phyloP scores from a whole-genome alignment of 2,329 filamentous ascomycete genomes.

The Dothiorella sarmentorum region DNA sequence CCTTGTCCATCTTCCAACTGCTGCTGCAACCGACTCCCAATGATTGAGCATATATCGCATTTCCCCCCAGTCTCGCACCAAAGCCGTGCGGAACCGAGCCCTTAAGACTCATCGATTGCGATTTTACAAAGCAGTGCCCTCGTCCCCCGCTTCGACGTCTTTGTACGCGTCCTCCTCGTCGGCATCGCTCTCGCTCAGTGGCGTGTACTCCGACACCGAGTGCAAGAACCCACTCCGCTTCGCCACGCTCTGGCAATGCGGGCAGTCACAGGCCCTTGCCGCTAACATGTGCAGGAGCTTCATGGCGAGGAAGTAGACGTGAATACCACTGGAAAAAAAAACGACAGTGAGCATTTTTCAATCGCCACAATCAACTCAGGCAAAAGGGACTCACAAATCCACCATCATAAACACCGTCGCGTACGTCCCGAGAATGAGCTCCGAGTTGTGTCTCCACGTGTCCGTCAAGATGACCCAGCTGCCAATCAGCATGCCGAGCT shows the following conservation, averaged over 20 bases:
- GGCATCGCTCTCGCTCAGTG: not conserved
- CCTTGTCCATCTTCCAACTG: too few species aligned
- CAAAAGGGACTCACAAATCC: not conserved
- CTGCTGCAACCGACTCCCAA: too few species aligned
- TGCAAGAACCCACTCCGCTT: not conserved
- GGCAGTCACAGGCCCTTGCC: not conserved
- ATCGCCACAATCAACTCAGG: too few species aligned
- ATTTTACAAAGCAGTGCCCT: not conserved
- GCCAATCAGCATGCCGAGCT: not conserved
- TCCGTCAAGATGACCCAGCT: not conserved
- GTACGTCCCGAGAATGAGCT: slow-evolving; percentile 6
- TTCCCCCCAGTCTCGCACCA: too few species aligned
- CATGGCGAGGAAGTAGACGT: not conserved
- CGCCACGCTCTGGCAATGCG: slow-evolving; percentile 1
- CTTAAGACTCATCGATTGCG: too few species aligned
- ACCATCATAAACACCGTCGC: not conserved
- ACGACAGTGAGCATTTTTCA: too few species aligned
- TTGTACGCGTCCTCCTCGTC: not conserved
- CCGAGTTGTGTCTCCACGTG: not conserved
- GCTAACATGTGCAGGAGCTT: not conserved
- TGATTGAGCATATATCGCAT: too few species aligned
- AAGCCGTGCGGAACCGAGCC: too few species aligned
- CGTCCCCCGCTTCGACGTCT: not conserved
- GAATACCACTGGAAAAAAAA: not conserved
- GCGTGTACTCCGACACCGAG: not conserved